Evolutionary conservation across 2,329 filamentous ascomycete genomes (phyloP).

Genomic region (Clonostachys byssicola): DNA sequence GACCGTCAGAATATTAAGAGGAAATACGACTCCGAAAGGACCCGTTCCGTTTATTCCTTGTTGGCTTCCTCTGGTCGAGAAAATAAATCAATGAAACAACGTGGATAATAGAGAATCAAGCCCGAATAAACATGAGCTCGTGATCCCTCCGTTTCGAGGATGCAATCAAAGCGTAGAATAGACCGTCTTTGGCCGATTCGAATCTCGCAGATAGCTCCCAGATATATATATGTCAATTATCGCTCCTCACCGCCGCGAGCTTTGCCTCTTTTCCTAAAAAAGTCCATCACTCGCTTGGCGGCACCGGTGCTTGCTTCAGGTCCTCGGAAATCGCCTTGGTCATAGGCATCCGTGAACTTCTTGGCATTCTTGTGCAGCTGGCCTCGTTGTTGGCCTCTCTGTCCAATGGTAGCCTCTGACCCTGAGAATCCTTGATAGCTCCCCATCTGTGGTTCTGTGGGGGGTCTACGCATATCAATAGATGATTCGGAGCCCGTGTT

Average conservation of each 20-base stretch:
- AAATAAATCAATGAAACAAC: too few relatives aligned
- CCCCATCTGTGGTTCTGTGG: conserved; percentile 29
- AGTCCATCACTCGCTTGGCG: conserved; percentile 94
- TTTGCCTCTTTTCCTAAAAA: conserved; percentile 85
- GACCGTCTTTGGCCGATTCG: too few relatives aligned
- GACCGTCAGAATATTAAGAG: too few relatives aligned
- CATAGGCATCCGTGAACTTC: conserved; percentile 85
- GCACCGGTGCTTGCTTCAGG: conserved; percentile 82
- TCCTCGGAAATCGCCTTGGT: conserved; percentile 62
- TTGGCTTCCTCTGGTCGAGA: too few relatives aligned
- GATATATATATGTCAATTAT: conserved; percentile 18
- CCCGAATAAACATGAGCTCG: too few relatives aligned
- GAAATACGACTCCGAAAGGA: too few relatives aligned
- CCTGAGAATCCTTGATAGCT: conserved; percentile 36
- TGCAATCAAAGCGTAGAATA: too few relatives aligned
- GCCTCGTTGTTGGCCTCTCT: conserved; percentile 33
- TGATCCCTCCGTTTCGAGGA: too few relatives aligned
- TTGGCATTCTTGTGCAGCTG: conserved; percentile 82
- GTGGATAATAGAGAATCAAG: too few relatives aligned
- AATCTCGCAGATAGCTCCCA: not conserved
- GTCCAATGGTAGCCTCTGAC: conserved; percentile 25
- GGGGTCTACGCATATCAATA: conserved; percentile 39
- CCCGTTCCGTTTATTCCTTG: too few relatives aligned
- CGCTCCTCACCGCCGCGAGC: conserved; percentile 59
- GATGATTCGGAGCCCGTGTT: conserved; percentile 52